Percentiles rank a stretch among this genome's conserved stretches.
phyloP scores from a whole-genome alignment of 2,329 filamentous ascomycete species.

The Drechslera avenae region DNA sequence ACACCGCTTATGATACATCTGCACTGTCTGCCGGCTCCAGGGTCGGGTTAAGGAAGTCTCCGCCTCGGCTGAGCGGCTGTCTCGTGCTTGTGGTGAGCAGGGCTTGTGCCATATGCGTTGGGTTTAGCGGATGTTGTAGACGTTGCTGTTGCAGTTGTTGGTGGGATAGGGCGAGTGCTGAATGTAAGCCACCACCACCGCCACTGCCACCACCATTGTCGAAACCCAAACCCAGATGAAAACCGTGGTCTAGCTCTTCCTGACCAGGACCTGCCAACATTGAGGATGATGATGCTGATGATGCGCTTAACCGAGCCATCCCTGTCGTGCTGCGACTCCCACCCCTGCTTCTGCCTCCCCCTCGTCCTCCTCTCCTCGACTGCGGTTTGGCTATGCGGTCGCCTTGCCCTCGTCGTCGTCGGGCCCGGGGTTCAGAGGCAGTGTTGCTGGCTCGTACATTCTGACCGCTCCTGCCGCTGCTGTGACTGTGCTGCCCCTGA shows the following conservation, averaged over 20 bases:
- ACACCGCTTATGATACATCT: not conserved
- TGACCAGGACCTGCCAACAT: not conserved
- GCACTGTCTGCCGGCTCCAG: not conserved
- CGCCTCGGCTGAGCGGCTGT: not conserved
- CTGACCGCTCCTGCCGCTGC: not conserved
- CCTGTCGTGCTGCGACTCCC: slow-evolving; percentile 1
- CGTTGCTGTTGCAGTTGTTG: not conserved
- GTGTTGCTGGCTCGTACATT: not conserved
- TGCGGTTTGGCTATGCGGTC: slow-evolving; percentile 9
- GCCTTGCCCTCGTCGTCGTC: not conserved
- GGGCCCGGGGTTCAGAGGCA: no score
- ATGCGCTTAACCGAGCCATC: not conserved
- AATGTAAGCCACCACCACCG: no score
- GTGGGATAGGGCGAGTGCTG: not conserved
- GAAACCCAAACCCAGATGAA: no score
- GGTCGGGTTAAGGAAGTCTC: not conserved
- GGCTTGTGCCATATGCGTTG: not conserved
- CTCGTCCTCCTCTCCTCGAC: slow-evolving; percentile 8
- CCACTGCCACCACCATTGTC: no score
- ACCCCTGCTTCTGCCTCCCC: slow-evolving; percentile 3
- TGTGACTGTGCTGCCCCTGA: no score
- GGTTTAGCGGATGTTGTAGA: not conserved
- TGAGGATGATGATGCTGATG: not conserved
- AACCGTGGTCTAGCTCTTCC: no score
- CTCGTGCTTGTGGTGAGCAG: not conserved